A percentile compares a stretch with the other conserved stretches of the same genome.
Conservation (phyloP, 2,329 filamentous ascomycete genomes). For the Phialophora tarda region DNA sequence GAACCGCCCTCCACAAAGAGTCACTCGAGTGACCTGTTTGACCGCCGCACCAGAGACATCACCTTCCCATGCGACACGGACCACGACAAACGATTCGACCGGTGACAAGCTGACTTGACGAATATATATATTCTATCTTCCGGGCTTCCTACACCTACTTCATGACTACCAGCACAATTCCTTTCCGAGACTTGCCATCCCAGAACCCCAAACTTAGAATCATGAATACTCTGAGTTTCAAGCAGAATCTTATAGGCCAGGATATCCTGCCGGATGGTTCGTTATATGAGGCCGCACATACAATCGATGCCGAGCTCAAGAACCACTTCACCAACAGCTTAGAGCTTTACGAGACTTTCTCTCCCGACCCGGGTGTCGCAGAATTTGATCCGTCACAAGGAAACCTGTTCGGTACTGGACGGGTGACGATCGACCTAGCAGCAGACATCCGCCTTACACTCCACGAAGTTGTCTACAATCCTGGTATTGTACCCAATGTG, state of each 20-base stretch:
- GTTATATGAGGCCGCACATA: not conserved
- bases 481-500: not conserved
- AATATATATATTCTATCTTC: not conserved
- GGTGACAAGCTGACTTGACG: not conserved
- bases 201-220: not conserved
- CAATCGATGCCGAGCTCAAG: not conserved
- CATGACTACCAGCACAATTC: not conserved
- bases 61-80: not conserved
- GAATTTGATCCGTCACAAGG: not conserved
- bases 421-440: slow-evolving; percentile 1
- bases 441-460: not conserved
- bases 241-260: not conserved
- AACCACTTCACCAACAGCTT: slow-evolving; percentile 9
- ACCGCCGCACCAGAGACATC: not conserved
- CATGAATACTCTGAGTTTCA: not conserved
- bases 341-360: slow-evolving; percentile 4
- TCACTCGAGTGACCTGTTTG: not conserved
- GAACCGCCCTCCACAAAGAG: not conserved
- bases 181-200: not conserved
- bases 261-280: not conserved
- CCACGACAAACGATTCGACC: not conserved
- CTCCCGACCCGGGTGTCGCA: not conserved
- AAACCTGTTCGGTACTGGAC: not conserved
- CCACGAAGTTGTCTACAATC: slow-evolving; percentile 5
- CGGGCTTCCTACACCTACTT: not conserved